Base-by-base conservation (phyloP, 2,329 filamentous ascomycete genomes). In the Alternaria brassicicola region DNA sequence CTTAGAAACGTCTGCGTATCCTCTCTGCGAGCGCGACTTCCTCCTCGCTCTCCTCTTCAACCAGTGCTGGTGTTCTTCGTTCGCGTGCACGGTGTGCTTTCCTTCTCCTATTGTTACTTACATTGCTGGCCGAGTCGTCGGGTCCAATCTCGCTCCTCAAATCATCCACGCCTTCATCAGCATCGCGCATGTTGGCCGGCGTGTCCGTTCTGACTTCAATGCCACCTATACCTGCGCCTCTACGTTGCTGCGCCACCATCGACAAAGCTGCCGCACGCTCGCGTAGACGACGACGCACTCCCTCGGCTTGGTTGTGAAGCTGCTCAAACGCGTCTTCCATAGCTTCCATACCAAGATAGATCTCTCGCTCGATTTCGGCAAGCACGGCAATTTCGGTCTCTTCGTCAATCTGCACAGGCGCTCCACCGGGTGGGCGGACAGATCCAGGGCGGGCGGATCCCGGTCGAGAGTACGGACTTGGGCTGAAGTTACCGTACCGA, bases 281-380 rank as follows among this genome's bases (percentile, higher is more conserved):
- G 6, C 93, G 89, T 5, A 98, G 83, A 1, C 89, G 86, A 21
- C 86, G 88, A 5, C 94, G 88, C 15, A 97, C 91, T 17, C 83
- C 78, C 78, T 97, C 93, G 2, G 94, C 94, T 70, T 89, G 89
- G 65, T 87, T 85, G 74, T 98, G 94, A n/a, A 98, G 83, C 26
- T 87, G 88, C 79, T 98, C 94, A 68, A 98, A 97, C 0, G 93
- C 93, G 72, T 97, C 92, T 77, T 98, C 94, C 23, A 98, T 85
- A 0, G 88, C 88, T 78, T 98, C 94, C 94, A 98, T 98, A 61
- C 93, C 92, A 31, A 88, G 85, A 78, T 94, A 97, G 57, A 98
- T 96, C 71, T 97, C 92, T 6, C 93, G 88, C 78, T 98, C 94
- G 36, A 97, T 88, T 78, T 97, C 94, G 7, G 92, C 92, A 6